phyloP scores from a whole-genome alignment of 805 yeast genomes.

The Metschnikowia lunata region DNA sequence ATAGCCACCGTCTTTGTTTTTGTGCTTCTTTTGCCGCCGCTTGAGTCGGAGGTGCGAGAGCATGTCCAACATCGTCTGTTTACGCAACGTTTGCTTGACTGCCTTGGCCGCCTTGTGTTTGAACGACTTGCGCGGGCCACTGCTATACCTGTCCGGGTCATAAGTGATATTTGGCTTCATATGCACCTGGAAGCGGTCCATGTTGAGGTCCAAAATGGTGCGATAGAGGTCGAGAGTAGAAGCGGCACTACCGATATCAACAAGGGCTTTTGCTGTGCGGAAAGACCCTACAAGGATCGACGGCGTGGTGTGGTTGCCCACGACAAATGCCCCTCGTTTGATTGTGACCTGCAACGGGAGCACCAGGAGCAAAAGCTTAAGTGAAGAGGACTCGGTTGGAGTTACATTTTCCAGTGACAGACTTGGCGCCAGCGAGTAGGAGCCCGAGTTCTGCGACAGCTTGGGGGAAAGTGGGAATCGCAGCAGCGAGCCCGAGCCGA shows the following conservation, averaged over 20 bases:
- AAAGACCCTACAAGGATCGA: slow-evolving; percentile 63
- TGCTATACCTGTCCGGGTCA: slow-evolving; percentile 21
- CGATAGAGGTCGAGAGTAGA: slow-evolving; percentile 53
- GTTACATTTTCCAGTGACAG: neutral
- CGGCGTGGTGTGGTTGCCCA: slow-evolving; percentile 79
- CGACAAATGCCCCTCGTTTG: slow-evolving; percentile 63
- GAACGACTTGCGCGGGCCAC: neutral
- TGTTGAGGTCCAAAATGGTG: slow-evolving; percentile 38
- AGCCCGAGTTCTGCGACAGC: neutral
- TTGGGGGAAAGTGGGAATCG: neutral
- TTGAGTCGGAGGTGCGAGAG: slow-evolving; percentile 3
- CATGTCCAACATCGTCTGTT: neutral
- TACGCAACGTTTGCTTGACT: slow-evolving; percentile 1
- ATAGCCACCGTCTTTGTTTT: slow-evolving; percentile 1
- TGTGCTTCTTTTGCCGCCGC: neutral
- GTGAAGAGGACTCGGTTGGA: neutral
- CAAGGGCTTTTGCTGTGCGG: slow-evolving; percentile 46
- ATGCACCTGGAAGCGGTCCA: slow-evolving; percentile 52
- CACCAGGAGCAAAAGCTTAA: slow-evolving; percentile 22
- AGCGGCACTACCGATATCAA: slow-evolving; percentile 52
- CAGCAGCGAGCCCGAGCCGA: neutral
- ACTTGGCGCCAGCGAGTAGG: neutral
- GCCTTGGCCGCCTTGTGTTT: slow-evolving; percentile 3
- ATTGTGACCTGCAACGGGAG: slow-evolving; percentile 64
- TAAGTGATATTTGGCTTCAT: slow-evolving; percentile 71